A percentile compares a stretch with the other conserved stretches of the same genome.
phyloP scores from a whole-genome alignment of 2,329 filamentous ascomycete species.

The Aspergillus quadricinctus region DNA sequence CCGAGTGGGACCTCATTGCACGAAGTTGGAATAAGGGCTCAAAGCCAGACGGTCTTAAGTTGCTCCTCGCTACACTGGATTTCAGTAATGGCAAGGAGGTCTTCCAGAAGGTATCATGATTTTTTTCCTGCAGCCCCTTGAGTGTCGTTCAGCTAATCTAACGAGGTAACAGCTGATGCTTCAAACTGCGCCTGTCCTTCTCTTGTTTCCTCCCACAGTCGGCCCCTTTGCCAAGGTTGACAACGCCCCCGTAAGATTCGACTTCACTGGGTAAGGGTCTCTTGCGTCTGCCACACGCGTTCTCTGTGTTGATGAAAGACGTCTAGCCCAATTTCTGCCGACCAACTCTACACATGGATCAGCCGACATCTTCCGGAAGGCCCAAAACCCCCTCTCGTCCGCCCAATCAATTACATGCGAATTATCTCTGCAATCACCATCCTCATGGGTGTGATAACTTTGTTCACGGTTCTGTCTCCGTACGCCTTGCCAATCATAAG shows the following conservation, averaged over 20 bases:
- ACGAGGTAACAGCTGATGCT: conserved; percentile 65
- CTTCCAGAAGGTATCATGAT: conserved; percentile 71
- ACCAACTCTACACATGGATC: conserved; percentile 75
- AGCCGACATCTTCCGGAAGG: conserved; percentile 71
- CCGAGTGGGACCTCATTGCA: conserved; percentile 84
- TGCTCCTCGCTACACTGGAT: conserved; percentile 82
- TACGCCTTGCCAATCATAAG: conserved; percentile 78
- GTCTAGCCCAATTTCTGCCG: conserved; percentile 65
- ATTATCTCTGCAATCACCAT: conserved; percentile 65
- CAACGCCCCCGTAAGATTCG: conserved; percentile 69
- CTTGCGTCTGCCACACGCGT: background rate
- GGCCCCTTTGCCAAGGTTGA: conserved; percentile 73
- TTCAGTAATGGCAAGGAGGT: conserved; percentile 78
- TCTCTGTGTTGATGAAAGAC: background rate
- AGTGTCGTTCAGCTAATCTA: conserved; percentile 7
- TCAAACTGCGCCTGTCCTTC: conserved; percentile 86
- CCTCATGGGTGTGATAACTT: conserved; percentile 65
- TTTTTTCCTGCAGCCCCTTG: background rate
- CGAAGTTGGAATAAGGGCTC: conserved; percentile 86
- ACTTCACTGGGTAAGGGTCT: conserved; percentile 72
- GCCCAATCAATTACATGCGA: conserved; percentile 82
- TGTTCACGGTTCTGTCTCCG: conserved; percentile 66
- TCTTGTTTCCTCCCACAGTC: conserved; percentile 79
- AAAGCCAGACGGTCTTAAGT: conserved; percentile 48
- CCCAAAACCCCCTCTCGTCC: conserved; percentile 70